Base-by-base conservation (phyloP, 2,329 filamentous ascomycete genomes). In the Aspergillus sergii region DNA sequence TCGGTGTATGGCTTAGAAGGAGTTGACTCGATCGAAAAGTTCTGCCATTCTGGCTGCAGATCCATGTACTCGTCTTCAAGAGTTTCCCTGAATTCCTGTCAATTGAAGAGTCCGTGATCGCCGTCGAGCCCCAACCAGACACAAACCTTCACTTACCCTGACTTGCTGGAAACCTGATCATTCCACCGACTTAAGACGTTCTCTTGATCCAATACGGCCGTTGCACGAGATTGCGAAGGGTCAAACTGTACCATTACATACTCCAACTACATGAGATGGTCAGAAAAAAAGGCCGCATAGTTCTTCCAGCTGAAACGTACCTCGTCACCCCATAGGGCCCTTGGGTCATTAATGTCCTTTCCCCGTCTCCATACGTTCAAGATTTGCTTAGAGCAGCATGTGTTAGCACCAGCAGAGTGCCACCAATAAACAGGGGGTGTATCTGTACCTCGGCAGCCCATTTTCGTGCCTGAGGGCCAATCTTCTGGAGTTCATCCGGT, bases 1-100 rank as follows among this genome's bases (percentile, higher is more conserved):
- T 57, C 66, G 4, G 58, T 59, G 16, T 68, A 68, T 55, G 66
- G 68, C 34, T 68, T 64, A 9, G 55, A 60, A 19, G 68, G 68
- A 11, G 65, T 68, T 1, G 66, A 59, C 30, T 69, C 67, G 2
- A 69, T 32, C 10, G 63, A 60, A 51, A 66, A 68, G 7, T 57
- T 59, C 6, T 53, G 56, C 58, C 64, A 62, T 59, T 69, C 67
- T 39, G 59, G 58, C 43, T 68, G 66, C 11, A 69, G 57, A n/a
- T 48, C 51, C 23, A 50, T 30, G 26, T 0, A 2, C 8, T 50
- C 46, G 10, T 50, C 8, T 30, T 50, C 14, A 6, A 54, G 54
- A 21, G 10, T 4, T 4, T 55, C 39, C 4, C 54, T 61, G 16
- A 34, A 14, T 16, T 26, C 19, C 2, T 32, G 16, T 53, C 6